These are phyloP conservation scores for Otatea glauca DNA, from an alignment of 176 grass and related monocot species.

Conservation along the genomic window DNA sequence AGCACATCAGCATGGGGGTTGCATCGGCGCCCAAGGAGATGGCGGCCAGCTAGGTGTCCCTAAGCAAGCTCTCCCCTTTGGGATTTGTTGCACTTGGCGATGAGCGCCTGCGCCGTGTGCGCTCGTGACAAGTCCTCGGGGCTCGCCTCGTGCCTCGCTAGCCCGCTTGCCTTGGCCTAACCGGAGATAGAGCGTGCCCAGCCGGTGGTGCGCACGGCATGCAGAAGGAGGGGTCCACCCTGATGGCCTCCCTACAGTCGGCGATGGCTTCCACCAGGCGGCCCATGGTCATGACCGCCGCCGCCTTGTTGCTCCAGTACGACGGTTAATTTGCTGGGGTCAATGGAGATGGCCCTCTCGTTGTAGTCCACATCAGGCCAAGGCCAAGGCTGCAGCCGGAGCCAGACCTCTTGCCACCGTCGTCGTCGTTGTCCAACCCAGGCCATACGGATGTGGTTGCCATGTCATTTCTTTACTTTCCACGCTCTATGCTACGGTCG, in stretches of 20 bases:
- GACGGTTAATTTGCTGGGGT: background rate
- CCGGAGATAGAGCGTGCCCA: slow-evolving; percentile 1
- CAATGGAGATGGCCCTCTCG: slow-evolving; percentile 18
- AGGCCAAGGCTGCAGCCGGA: slow-evolving; percentile 22
- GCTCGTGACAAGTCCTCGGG: too few species aligned
- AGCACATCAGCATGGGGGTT: too few species aligned
- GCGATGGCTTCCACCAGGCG: background rate
- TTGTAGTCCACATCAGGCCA: slow-evolving; percentile 18
- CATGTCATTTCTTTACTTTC: too few species aligned
- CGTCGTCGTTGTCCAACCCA: slow-evolving; percentile 3
- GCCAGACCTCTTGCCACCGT: too few species aligned
- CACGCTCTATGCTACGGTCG: too few species aligned
- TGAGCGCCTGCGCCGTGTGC: too few species aligned
- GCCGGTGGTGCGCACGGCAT: slow-evolving; percentile 9
- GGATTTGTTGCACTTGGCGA: too few species aligned
- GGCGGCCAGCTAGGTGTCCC: too few species aligned
- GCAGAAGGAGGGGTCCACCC: slow-evolving; percentile 20
- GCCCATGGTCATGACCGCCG: slow-evolving; percentile 18
- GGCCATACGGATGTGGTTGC: too few species aligned
- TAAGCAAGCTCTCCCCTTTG: too few species aligned
- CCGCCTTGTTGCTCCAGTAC: slow-evolving; percentile 34
- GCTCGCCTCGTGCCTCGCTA: too few species aligned
- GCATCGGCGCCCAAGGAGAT: too few species aligned
- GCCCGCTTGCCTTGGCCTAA: background rate
- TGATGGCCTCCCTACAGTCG: slow-evolving; percentile 7